Base-by-base conservation (phyloP, 331 rosid species). In the Malus hybrid region DNA sequence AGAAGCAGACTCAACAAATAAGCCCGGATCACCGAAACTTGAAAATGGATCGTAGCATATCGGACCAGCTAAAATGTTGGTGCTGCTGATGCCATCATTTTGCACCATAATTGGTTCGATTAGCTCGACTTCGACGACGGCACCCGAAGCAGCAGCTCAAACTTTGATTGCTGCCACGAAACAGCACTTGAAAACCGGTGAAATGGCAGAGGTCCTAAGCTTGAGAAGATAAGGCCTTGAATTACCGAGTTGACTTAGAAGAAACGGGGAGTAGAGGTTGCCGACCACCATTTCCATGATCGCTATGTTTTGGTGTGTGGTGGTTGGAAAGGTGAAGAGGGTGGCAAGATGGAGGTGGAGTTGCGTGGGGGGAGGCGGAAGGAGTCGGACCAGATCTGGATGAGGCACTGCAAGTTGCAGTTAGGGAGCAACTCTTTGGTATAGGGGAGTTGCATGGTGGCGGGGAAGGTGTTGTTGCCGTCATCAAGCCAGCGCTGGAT, bases 381-480 rank as follows among this genome's bases (percentile, higher is more conserved):
- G 20, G 98, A 91, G 76, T 94, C 97, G 3, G 89, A 86, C 99
- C 99, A 94, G 84, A 92, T 88, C 97, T 91, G 87, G 76, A 94
- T 94, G 52, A 94, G 96, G 4, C 99, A 85, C 53, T 94, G 96
- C 16, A 94, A 77, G 68, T 86, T 94, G 39, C 85, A 87, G 75
- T 94, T 94, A 4, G 99, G 99, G 11, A 94, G 88, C 33, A 94
- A 68, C 0, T 91, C 99, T 55, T 88, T 94, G 75, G 55, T 87
- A 0, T 85, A 88, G 24, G 92, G 94, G 20, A 94, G 71, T 73
- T 94, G 99, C 99, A 92, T 94, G 83, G 99, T 94, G 66, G 97
- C 96, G 14, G 99, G 99, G 28, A 97, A 94, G n/a, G 97, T 94
- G 80, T 88, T 88, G 89, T 94, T 85, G 48, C 97, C 99, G 85